Conservation (phyloP, 129 eudicot genomes). For the Scalesia atractyloides region DNA sequence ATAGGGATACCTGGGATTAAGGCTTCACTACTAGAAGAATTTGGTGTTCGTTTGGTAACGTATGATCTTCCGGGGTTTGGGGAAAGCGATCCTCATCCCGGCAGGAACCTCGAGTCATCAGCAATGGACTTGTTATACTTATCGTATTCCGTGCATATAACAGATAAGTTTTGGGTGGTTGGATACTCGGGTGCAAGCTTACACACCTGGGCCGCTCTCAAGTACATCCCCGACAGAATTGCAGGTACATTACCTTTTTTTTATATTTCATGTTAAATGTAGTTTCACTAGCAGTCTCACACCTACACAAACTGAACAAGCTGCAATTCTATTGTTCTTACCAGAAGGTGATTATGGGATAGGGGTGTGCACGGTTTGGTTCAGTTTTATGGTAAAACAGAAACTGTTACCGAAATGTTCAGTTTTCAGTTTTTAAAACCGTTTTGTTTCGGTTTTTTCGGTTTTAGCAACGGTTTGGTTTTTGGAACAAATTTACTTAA, state of each 20-base stretch:
- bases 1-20: slow-evolving; percentile 88
- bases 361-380: no score
- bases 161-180: slow-evolving; percentile 79
- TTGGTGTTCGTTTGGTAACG: slow-evolving; percentile 73
- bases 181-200: slow-evolving; percentile 78
- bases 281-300: slow-evolving; percentile 20
- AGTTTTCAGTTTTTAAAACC: no score
- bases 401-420: no score
- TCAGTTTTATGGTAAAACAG: no score
- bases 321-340: slow-evolving; percentile 1
- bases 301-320: neutral
- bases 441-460: no score
- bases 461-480: no score
- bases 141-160: slow-evolving; percentile 70
- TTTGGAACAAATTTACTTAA: no score
- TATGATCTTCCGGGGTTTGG: slow-evolving; percentile 99
- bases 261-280: slow-evolving; percentile 8
- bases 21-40: slow-evolving; percentile 68
- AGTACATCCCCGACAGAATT: slow-evolving; percentile 79
- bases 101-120: slow-evolving; percentile 81
- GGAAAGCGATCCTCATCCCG: slow-evolving; percentile 92
- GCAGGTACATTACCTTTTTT: slow-evolving; percentile 52
- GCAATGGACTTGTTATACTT: slow-evolving; percentile 81
- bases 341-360: neutral
- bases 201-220: slow-evolving; percentile 95